These are phyloP conservation scores for Tagetes patula DNA, from an alignment of 129 eudicot species.

Conservation along the genomic window DNA sequence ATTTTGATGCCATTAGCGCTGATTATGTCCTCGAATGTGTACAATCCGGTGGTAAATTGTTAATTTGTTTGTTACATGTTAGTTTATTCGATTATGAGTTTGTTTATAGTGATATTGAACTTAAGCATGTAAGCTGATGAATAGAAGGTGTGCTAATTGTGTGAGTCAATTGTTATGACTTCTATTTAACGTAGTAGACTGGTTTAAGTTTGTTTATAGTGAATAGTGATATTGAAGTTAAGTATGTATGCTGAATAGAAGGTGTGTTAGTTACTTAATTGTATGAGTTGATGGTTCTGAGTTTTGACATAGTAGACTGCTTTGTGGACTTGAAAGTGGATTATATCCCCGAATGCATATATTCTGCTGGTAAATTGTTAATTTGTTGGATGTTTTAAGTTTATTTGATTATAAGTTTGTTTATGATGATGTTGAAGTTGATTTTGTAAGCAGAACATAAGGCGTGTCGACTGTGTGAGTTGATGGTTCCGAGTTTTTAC, in stretches of 20 bases:
- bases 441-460: slow-evolving; percentile 5
- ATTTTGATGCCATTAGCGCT: slow-evolving; percentile 65
- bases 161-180: too few relatives aligned
- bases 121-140: too few relatives aligned
- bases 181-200: too few relatives aligned
- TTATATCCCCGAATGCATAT: too few relatives aligned
- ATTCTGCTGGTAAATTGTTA: too few relatives aligned
- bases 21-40: slow-evolving; percentile 65
- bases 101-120: too few relatives aligned
- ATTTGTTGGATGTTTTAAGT: not conserved
- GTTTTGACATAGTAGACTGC: not conserved
- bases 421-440: not conserved
- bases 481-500: not conserved
- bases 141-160: too few relatives aligned
- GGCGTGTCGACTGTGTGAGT: not conserved
- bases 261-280: not conserved
- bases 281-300: slow-evolving; percentile 12
- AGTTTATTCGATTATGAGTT: not conserved
- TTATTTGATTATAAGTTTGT: not conserved
- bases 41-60: slow-evolving; percentile 52
- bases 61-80: not conserved
- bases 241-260: not conserved
- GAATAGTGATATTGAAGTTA: not conserved
- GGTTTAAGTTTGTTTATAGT: not conserved
- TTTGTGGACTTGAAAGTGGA: not conserved